phyloP scores from a whole-genome alignment of 176 grass and related monocot species.

The Areca catechu region DNA sequence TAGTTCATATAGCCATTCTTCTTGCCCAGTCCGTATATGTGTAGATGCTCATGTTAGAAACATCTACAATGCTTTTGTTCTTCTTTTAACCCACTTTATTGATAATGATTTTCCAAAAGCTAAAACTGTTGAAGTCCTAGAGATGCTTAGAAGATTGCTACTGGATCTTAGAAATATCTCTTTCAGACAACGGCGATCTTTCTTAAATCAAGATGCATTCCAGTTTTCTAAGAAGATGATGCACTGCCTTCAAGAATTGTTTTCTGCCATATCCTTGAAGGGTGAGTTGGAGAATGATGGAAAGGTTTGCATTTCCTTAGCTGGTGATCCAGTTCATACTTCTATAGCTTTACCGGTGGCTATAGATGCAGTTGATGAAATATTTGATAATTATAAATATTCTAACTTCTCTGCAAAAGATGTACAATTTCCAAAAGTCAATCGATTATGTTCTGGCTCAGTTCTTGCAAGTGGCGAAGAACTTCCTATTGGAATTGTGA shows the following conservation, averaged over 20 bases:
- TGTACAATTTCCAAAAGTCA: conserved; percentile 51
- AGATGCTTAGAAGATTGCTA: conserved; percentile 40
- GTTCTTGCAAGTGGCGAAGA: conserved; percentile 86
- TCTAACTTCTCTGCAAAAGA: conserved; percentile 25
- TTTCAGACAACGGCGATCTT: conserved; percentile 51
- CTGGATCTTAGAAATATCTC: conserved; percentile 36
- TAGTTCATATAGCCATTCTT: conserved; percentile 48
- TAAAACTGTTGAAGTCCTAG: conserved; percentile 34
- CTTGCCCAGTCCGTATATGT: conserved; percentile 65
- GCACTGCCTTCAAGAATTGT: conserved; percentile 41
- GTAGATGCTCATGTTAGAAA: conserved; percentile 89
- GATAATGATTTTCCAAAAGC: conserved; percentile 35
- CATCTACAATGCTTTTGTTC: conserved; percentile 60
- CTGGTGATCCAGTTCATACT: conserved; percentile 51
- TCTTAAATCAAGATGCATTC: conserved; percentile 30
- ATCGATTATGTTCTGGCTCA: conserved; percentile 57
- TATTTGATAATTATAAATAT: conserved; percentile 53
- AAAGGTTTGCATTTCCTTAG: conserved; percentile 27
- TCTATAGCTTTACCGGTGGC: conserved; percentile 89
- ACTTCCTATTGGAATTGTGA: conserved; percentile 74
- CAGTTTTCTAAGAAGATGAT: conserved; percentile 48
- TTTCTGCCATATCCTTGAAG: conserved; percentile 71
- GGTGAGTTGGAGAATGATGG: conserved; percentile 42
- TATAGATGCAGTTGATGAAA: conserved; percentile 72
- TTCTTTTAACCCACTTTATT: conserved; percentile 37